A percentile compares a stretch with the other conserved stretches of the same genome.
Evolutionary conservation across 169 alveolate genomes (phyloP).

Genomic region (Perkinsus olseni): DNA sequence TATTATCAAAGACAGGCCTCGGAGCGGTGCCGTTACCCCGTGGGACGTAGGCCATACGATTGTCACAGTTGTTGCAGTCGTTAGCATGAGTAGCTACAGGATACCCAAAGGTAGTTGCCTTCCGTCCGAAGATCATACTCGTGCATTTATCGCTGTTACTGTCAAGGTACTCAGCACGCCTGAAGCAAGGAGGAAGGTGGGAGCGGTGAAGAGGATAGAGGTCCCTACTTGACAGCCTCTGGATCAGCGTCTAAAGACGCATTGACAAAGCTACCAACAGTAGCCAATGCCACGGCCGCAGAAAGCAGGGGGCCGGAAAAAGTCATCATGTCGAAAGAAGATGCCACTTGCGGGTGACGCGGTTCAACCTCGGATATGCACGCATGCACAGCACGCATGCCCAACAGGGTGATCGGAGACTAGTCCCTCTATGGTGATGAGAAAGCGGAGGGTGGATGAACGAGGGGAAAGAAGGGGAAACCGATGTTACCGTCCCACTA

Average conservation of each 20-base stretch:
- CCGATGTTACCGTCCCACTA: background rate
- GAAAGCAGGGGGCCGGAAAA: background rate
- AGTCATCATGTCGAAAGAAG: background rate
- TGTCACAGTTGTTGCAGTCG: slow-evolving; percentile 11
- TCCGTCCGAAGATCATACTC: background rate
- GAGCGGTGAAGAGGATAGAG: background rate
- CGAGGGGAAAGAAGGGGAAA: background rate
- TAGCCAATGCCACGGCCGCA: background rate
- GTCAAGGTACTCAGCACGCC: background rate
- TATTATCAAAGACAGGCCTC: background rate
- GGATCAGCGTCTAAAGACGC: background rate
- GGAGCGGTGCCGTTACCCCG: background rate
- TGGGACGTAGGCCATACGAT: background rate
- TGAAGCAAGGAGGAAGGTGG: background rate
- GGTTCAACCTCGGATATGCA: background rate
- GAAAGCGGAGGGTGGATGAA: too few species aligned
- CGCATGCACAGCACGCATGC: too few species aligned
- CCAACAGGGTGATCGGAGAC: too few species aligned
- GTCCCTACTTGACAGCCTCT: background rate
- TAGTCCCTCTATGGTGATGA: too few species aligned
- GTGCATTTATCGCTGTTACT: background rate
- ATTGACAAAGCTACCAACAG: background rate
- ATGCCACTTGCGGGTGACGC: background rate
- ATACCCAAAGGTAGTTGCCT: background rate
- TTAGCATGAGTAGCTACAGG: background rate